Conservation (phyloP, 2,329 filamentous ascomycete species). For the Curvularia hawaiiensis region DNA sequence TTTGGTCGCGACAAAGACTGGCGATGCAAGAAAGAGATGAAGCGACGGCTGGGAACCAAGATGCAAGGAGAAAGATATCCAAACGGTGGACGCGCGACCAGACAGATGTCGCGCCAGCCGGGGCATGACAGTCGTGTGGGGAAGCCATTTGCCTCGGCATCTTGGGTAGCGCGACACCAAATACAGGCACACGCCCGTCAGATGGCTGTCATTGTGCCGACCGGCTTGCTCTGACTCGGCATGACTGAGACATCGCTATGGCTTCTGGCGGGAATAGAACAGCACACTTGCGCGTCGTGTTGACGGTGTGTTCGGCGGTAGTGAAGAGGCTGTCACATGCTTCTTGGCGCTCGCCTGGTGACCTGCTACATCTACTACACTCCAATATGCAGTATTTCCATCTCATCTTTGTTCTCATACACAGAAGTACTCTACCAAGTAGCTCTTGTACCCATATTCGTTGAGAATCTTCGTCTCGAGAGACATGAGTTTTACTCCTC, state of each 20-base stretch:
- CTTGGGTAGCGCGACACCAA: conserved; percentile 21
- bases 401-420: background rate
- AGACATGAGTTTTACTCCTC: background rate
- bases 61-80: conserved; percentile 10
- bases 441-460: background rate
- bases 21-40: background rate
- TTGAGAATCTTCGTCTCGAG: background rate
- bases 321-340: conserved; percentile 5
- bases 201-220: conserved; percentile 10
- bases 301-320: background rate
- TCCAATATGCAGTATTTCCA: background rate
- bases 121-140: conserved; percentile 29
- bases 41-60: conserved; percentile 1
- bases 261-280: background rate
- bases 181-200: conserved; percentile 15
- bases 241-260: conserved; percentile 3
- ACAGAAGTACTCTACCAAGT: background rate
- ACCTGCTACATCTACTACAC: background rate
- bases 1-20: background rate
- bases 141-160: conserved; percentile 38
- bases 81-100: conserved; percentile 13
- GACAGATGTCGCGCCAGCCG: conserved; percentile 19
- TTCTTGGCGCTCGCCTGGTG: conserved; percentile 7
- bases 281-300: background rate
- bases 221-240: conserved; percentile 20